phyloP scores from a whole-genome alignment of 441 rosid species.

The Syzygium syzygioides region DNA sequence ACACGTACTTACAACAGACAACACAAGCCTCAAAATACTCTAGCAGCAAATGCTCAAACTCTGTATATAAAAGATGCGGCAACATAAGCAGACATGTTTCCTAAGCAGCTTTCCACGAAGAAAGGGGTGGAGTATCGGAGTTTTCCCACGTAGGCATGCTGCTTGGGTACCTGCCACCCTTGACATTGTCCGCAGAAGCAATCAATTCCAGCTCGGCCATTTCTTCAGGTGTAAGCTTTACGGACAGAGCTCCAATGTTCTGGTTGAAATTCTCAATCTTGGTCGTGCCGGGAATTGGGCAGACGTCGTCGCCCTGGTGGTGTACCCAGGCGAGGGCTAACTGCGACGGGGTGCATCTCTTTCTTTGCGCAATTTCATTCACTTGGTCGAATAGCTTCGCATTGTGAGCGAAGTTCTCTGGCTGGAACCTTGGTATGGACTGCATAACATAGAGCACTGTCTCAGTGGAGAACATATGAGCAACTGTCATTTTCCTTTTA shows the following conservation, averaged over 20 bases:
- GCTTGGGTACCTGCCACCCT: neutral
- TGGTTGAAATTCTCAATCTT: neutral
- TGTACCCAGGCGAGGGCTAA: neutral
- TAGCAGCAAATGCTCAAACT: neutral
- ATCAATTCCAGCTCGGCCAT: neutral
- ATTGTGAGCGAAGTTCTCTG: neutral
- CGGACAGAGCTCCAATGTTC: neutral
- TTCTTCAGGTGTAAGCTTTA: neutral
- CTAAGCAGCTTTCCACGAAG: neutral
- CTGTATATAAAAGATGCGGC: neutral
- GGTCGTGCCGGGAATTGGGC: neutral
- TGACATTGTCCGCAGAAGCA: neutral
- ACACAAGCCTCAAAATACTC: too few species aligned
- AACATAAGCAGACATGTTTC: neutral
- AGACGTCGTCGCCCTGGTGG: neutral
- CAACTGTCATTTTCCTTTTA: neutral
- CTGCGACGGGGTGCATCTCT: neutral
- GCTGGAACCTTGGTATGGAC: neutral
- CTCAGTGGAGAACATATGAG: neutral
- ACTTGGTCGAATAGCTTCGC: neutral
- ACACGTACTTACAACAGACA: too few species aligned
- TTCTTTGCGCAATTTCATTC: neutral
- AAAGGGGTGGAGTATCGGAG: neutral
- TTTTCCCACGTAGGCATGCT: neutral
- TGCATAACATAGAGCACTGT: neutral